Conservation (phyloP, 2,329 filamentous ascomycete species). For the Penicillium concentricum region DNA sequence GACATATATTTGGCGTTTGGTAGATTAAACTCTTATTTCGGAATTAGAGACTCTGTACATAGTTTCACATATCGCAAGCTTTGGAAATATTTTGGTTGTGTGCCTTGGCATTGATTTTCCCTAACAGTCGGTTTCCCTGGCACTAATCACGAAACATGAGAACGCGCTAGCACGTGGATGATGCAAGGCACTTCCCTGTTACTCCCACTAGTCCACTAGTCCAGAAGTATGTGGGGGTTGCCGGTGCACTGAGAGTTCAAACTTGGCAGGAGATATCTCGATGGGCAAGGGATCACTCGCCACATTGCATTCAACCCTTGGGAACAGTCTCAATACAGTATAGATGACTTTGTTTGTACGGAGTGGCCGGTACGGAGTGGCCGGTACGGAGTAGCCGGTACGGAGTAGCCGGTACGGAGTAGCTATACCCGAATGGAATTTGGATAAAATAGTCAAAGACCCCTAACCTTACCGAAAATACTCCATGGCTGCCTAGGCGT, state of each 20-base stretch:
- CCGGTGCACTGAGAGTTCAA: conserved; percentile 1
- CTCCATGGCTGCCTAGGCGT: neutral
- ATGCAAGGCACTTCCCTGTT: neutral
- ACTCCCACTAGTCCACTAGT: neutral
- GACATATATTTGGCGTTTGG: conserved; percentile 6
- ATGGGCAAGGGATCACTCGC: conserved; percentile 7
- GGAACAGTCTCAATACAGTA: neutral
- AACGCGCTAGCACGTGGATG: conserved; percentile 8
- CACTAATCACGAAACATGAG: neutral
- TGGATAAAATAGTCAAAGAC: neutral
- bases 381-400: no score
- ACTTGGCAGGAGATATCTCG: neutral
- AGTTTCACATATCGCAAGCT: neutral
- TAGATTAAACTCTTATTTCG: neutral
- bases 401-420: no score
- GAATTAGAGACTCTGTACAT: neutral
- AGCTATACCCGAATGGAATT: no score
- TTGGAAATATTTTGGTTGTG: neutral
- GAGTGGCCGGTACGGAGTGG: neutral
- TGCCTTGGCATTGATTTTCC: neutral
- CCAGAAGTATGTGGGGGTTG: conserved; percentile 3
- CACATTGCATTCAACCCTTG: conserved; percentile 5
- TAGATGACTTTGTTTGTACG: neutral
- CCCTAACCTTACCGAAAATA: neutral
- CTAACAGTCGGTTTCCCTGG: neutral